Evolutionary conservation across 768 basidiomycete genomes (phyloP).

Genomic region (Sarcomyxa edulis): DNA sequence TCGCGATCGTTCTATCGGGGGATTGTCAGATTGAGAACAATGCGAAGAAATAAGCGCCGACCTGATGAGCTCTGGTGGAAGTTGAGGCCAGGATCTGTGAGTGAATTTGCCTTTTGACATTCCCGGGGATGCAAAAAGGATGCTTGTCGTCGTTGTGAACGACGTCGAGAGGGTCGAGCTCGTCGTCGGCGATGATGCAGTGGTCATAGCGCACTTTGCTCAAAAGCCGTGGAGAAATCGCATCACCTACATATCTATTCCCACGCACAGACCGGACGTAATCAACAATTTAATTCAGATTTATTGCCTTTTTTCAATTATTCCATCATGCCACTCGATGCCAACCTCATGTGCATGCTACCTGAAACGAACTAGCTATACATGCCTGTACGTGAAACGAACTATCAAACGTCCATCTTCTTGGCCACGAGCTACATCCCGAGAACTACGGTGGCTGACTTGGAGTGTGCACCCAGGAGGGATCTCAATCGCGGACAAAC

Average conservation of each 20-base stretch:
- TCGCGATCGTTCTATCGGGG: slow-evolving; percentile 45
- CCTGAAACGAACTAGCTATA: too few species aligned
- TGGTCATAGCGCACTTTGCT: slow-evolving; percentile 36
- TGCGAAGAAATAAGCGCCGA: slow-evolving; percentile 22
- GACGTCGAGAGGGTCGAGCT: slow-evolving; percentile 16
- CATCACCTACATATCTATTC: slow-evolving; percentile 24
- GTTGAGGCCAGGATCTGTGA: slow-evolving; percentile 54
- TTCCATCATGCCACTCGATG: too few species aligned
- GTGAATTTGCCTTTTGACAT: slow-evolving; percentile 56
- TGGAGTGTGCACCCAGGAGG: too few species aligned
- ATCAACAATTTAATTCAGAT: too few species aligned
- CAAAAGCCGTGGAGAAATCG: slow-evolving; percentile 16
- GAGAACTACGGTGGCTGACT: too few species aligned
- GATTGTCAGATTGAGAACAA: slow-evolving; percentile 16
- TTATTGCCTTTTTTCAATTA: too few species aligned
- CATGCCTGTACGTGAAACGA: too few species aligned
- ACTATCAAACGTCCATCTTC: too few species aligned
- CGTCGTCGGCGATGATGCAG: slow-evolving; percentile 14
- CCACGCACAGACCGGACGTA: slow-evolving; percentile 38
- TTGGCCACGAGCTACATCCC: too few species aligned
- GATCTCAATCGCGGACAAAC: too few species aligned
- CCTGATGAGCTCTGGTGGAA: slow-evolving; percentile 60
- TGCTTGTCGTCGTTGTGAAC: slow-evolving; percentile 12
- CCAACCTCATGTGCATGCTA: too few species aligned
- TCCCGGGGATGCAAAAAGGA: slow-evolving; percentile 20